phyloP scores from a whole-genome alignment of 805 yeast species.

The Schizosaccharomyces osmophilus region DNA sequence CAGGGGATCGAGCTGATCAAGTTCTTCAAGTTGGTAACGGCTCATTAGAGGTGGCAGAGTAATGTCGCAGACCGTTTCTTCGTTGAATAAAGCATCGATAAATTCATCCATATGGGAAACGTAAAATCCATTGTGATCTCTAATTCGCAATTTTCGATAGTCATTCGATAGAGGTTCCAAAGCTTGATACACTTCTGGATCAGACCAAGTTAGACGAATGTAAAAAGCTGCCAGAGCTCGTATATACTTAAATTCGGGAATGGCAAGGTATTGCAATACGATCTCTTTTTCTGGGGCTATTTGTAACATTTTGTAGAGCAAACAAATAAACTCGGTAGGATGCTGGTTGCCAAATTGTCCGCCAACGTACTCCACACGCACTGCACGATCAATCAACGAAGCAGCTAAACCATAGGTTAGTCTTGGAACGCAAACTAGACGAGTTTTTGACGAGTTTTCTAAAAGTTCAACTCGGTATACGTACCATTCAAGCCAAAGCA shows the following conservation, averaged over 20 bases:
- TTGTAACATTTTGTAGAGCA: slow-evolving; percentile 54
- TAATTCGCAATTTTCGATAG: slow-evolving; percentile 39
- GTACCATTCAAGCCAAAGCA: slow-evolving; percentile 24
- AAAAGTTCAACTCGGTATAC: background rate
- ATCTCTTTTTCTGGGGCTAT: slow-evolving; percentile 42
- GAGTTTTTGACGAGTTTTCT: no score
- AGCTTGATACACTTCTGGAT: slow-evolving; percentile 22
- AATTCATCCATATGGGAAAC: slow-evolving; percentile 48
- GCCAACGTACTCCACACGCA: slow-evolving; percentile 27
- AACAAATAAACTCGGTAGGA: slow-evolving; percentile 53
- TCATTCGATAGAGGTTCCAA: slow-evolving; percentile 39
- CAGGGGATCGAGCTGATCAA: slow-evolving; percentile 13
- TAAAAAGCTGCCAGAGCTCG: slow-evolving; percentile 49
- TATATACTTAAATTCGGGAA: slow-evolving; percentile 47
- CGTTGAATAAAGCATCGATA: slow-evolving; percentile 32
- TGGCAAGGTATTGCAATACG: slow-evolving; percentile 27
- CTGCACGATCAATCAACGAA: slow-evolving; percentile 25
- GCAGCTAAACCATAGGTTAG: slow-evolving; percentile 14
- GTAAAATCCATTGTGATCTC: slow-evolving; percentile 17
- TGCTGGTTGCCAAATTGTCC: slow-evolving; percentile 30
- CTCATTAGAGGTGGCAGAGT: slow-evolving; percentile 38
- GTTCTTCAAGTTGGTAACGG: slow-evolving; percentile 16
- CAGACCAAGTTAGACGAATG: slow-evolving; percentile 20
- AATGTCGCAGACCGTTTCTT: slow-evolving; percentile 44
- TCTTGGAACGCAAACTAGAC: background rate